phyloP scores from a whole-genome alignment of 2,329 filamentous ascomycete species.

The Cytospora chrysosperma region DNA sequence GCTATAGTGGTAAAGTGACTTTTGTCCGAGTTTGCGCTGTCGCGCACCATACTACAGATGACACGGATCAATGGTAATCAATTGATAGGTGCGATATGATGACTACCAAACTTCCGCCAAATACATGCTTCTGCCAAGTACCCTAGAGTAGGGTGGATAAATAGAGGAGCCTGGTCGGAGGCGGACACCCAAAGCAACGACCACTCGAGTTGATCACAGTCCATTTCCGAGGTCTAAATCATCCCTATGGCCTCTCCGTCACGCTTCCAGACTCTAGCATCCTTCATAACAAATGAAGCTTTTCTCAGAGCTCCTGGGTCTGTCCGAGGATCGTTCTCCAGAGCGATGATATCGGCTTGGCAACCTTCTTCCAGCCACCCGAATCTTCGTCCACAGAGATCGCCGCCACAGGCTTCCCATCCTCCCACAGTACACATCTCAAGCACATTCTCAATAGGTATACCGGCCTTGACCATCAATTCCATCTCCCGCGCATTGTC shows the following conservation, averaged over 20 bases:
- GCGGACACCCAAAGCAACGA: too few species aligned
- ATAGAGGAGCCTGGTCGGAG: too few species aligned
- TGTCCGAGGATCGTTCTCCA: constrained; percentile 40
- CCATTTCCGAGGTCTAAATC: too few species aligned
- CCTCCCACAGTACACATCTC: constrained; percentile 47
- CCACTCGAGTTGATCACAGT: too few species aligned
- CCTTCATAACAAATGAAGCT: constrained; percentile 53
- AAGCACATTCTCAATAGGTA: constrained; percentile 46
- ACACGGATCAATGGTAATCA: too few species aligned
- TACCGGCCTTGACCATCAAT: constrained; percentile 46
- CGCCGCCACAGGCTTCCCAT: constrained; percentile 50
- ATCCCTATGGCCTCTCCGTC: constrained; percentile 16
- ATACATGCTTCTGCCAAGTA: too few species aligned
- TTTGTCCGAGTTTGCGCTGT: too few species aligned
- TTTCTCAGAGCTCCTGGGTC: constrained; percentile 41
- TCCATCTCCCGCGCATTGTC: constrained; percentile 49
- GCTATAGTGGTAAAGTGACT: too few species aligned
- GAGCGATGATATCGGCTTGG: constrained; percentile 47
- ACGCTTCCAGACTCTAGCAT: constrained; percentile 46
- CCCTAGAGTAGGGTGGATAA: too few species aligned
- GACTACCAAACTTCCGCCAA: too few species aligned
- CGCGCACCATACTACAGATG: too few species aligned
- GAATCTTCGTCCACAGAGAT: constrained; percentile 47
- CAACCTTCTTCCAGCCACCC: constrained; percentile 46
- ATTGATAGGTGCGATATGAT: too few species aligned